Evolutionary conservation across 768 basidiomycete genomes (phyloP).

Genomic region (Mrakia hoshinonis): DNA sequence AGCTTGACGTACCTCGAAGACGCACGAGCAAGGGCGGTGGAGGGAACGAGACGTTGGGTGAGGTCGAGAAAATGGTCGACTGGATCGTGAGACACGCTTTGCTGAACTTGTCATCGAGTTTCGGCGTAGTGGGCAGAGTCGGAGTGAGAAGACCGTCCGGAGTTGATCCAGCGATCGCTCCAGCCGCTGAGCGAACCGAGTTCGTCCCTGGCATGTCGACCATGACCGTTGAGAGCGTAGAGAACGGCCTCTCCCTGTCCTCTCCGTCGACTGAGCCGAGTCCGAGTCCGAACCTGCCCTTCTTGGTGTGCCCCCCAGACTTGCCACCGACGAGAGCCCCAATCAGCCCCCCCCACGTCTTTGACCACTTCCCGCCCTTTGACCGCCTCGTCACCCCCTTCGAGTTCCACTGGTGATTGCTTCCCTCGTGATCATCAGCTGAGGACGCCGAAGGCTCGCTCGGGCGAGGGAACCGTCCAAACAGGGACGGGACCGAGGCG

Average conservation of each 20-base stretch:
- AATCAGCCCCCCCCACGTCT: slow-evolving; percentile 13
- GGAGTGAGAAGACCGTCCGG: background rate
- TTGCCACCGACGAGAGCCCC: slow-evolving; percentile 3
- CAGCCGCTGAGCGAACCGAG: background rate
- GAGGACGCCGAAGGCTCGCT: background rate
- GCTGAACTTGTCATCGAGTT: slow-evolving; percentile 2
- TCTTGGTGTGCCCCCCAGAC: background rate
- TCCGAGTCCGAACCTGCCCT: background rate
- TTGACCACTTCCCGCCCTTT: background rate
- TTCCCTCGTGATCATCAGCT: background rate
- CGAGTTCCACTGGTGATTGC: background rate
- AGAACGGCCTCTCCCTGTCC: slow-evolving; percentile 1
- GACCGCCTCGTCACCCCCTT: background rate
- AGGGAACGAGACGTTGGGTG: slow-evolving; percentile 16
- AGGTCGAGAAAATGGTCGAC: slow-evolving; percentile 20
- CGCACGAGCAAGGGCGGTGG: slow-evolving; percentile 23
- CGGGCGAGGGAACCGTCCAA: background rate
- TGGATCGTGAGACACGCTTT: background rate
- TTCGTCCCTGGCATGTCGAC: background rate
- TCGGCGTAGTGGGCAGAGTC: background rate
- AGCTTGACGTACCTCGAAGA: slow-evolving; percentile 1
- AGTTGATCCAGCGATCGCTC: background rate
- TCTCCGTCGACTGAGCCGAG: background rate
- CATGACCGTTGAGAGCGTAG: slow-evolving; percentile 6
- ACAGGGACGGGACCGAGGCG: background rate